Percentiles rank a stretch among this genome's conserved stretches.
These are phyloP conservation scores for Yamadazyma ubonensis DNA, from an alignment of 805 yeast genomes.

Conservation along the genomic window DNA sequence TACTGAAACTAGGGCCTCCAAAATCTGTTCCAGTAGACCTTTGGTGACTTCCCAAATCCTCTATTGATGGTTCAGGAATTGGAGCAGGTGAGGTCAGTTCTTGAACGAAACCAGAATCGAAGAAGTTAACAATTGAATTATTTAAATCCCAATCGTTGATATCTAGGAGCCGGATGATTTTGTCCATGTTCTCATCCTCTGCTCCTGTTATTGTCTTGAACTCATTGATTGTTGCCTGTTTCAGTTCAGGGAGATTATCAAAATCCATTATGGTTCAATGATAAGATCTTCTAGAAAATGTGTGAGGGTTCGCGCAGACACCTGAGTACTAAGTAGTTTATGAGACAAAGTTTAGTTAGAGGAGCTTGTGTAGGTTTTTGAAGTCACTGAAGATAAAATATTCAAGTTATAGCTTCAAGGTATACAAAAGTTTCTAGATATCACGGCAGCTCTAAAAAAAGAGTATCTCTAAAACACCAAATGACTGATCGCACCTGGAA, in stretches of 20 bases:
- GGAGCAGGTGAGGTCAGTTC: conserved; percentile 4
- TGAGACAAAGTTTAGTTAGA: not conserved
- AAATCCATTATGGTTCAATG: conserved; percentile 6
- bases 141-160: conserved; percentile 62
- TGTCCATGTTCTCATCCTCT: conserved; percentile 34
- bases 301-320: not conserved
- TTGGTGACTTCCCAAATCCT: not conserved
- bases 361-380: too few relatives aligned
- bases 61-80: conserved; percentile 1
- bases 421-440: too few relatives aligned
- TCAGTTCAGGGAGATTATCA: not conserved
- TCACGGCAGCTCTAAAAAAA: too few relatives aligned
- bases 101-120: conserved; percentile 45
- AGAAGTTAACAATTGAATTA: conserved; percentile 57
- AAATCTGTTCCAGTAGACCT: conserved; percentile 3
- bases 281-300: conserved; percentile 2
- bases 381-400: too few relatives aligned
- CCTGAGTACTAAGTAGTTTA: too few relatives aligned
- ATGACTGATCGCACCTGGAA: too few relatives aligned
- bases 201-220: conserved; percentile 23
- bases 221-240: conserved; percentile 10
- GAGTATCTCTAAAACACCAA: too few relatives aligned
- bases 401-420: too few relatives aligned
- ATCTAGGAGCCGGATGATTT: conserved; percentile 46
- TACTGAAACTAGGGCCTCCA: not conserved